phyloP scores from a whole-genome alignment of 441 rosid genomes.

The Kokia cookei region DNA sequence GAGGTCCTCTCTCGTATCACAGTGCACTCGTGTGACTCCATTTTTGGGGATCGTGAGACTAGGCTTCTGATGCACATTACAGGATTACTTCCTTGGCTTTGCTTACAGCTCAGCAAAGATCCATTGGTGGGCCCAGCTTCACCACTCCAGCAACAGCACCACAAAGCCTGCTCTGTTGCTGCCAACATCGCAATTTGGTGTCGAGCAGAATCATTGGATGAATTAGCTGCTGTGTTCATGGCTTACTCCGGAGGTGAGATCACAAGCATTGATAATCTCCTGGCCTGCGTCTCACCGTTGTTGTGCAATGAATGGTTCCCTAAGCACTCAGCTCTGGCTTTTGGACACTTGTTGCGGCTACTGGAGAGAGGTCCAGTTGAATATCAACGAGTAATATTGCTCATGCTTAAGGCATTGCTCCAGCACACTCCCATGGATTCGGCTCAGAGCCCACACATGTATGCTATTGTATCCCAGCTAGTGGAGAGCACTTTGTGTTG shows the following conservation, averaged over 20 bases:
- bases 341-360: slow-evolving; percentile 88
- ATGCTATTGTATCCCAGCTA: slow-evolving; percentile 89
- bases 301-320: slow-evolving; percentile 95
- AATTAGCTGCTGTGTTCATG: slow-evolving; percentile 65
- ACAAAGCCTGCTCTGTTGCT: slow-evolving; percentile 86
- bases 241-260: slow-evolving; percentile 77
- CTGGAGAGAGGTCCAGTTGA: slow-evolving; percentile 96
- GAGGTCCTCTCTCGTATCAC: slow-evolving; percentile 88
- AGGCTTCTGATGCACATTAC: slow-evolving; percentile 96
- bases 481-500: slow-evolving; percentile 94
- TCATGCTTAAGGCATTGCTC: slow-evolving; percentile 90
- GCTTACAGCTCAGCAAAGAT: slow-evolving; percentile 88
- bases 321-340: slow-evolving; percentile 92
- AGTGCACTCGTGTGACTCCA: slow-evolving; percentile 88
- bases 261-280: slow-evolving; percentile 71
- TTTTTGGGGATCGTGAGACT: slow-evolving; percentile 90
- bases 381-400: slow-evolving; percentile 85
- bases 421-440: slow-evolving; percentile 99
- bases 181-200: slow-evolving; percentile 84
- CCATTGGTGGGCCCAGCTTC: slow-evolving; percentile 51
- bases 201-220: slow-evolving; percentile 73
- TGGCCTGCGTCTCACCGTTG: slow-evolving; percentile 81
- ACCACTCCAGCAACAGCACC: slow-evolving; percentile 82
- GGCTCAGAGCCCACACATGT: slow-evolving; percentile 97
- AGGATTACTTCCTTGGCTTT: slow-evolving; percentile 98